Evolutionary conservation across 2,329 filamentous ascomycete species (phyloP).

Genomic region (Cladosporium sp.): DNA sequence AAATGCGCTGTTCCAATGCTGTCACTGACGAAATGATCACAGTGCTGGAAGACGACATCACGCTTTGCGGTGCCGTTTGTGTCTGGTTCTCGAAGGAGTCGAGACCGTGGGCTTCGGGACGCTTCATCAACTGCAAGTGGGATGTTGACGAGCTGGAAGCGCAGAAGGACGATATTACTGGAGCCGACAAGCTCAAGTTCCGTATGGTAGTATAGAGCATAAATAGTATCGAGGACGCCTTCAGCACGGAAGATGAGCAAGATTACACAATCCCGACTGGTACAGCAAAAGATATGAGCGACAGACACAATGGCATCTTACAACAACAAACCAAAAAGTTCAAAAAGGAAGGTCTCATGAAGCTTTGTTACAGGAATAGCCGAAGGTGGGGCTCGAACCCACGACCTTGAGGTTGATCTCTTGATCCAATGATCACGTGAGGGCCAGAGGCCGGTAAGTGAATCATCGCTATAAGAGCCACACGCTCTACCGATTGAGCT

Average conservation of each 20-base stretch:
- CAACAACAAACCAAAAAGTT: not conserved
- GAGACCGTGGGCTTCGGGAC: slow-evolving; percentile 10
- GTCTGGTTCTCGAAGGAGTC: slow-evolving; percentile 15
- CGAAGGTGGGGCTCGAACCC: slow-evolving; percentile 23
- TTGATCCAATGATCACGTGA: not conserved
- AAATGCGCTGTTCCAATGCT: not conserved
- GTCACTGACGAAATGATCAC: not conserved
- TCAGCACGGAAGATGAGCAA: too few relatives aligned
- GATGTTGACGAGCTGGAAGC: slow-evolving; percentile 14
- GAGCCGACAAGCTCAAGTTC: slow-evolving; percentile 14
- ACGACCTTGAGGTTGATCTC: slow-evolving; percentile 22
- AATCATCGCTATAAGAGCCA: slow-evolving; percentile 38
- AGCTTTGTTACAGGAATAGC: slow-evolving; percentile 18
- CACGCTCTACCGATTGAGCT: slow-evolving; percentile 50
- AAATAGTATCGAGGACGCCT: too few relatives aligned
- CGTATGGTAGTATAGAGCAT: slow-evolving; percentile 9
- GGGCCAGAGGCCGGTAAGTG: too few relatives aligned
- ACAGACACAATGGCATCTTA: not conserved
- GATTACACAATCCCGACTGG: too few relatives aligned
- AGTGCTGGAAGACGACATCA: slow-evolving; percentile 14
- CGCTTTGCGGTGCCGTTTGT: slow-evolving; percentile 14
- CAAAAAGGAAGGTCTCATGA: not conserved
- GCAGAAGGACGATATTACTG: slow-evolving; percentile 13
- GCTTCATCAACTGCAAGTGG: slow-evolving; percentile 14
- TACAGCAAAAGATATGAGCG: not conserved